Base-by-base conservation (phyloP, 2,329 filamentous ascomycete genomes). In the Cercospora sp. region DNA sequence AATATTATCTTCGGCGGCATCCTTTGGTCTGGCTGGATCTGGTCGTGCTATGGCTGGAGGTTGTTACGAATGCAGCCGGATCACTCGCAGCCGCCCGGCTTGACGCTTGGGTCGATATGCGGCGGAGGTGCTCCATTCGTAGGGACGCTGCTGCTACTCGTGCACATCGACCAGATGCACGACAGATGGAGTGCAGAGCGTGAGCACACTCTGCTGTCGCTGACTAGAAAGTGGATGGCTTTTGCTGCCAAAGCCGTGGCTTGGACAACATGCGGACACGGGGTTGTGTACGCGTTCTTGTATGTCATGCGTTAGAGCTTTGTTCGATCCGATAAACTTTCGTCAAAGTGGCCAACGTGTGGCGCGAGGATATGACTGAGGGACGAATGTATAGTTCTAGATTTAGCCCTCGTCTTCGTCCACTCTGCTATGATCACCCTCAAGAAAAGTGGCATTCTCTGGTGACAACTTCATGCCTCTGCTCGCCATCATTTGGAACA, bases 371-470 rank as follows among this genome's bases (percentile, higher is more conserved):
- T 12, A 12, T 23, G 20, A 23, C 10, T 51, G 10, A 20, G 23
- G 20, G 45, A 23, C 9, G 45, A 23, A 12, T 13, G 18, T 23
- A 5, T 3, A 51, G 45, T 20, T 3, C 6, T 51, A 12, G 45
- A 5, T 3, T 51, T 20, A 51, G 45, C 18, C 40, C 2, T 62
- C 60, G 4, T 28, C 60, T 10, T 51, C 60, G 36, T 45, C 40
- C 60, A 62, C 36, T 42, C 33, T 45, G 36, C 60, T 48, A 16
- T 48, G 55, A 20, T 63, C 60, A 12, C 60, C 64, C 31, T 67
- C 58, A 5, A 71, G 65, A 60, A 70, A 68, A 6, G 64, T 59
- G 3, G 64, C 10, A 12, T 68, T 67, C 18, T 69, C 63, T 16
- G 30, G 20, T 26, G 68, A 66, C 5, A 73, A 33, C 28, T 66